Evolutionary conservation across 2,329 filamentous ascomycete species (phyloP).

Genomic region (Aspergillus pseudoterreus): DNA sequence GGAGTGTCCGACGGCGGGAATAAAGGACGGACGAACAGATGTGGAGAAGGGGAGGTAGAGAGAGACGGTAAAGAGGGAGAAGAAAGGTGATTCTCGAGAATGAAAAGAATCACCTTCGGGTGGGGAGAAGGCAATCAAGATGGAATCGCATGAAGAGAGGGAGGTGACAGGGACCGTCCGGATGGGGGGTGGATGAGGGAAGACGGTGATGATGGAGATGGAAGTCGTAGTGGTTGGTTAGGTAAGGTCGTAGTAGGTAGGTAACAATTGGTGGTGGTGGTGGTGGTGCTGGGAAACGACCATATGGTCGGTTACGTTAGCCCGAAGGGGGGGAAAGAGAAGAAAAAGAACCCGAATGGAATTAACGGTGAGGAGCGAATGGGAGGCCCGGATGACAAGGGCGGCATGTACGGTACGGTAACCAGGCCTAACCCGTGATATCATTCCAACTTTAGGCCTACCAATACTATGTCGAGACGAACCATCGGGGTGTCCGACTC

Average conservation of each 20-base stretch:
- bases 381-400: not conserved
- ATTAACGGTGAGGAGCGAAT: not conserved
- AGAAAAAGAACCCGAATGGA: not conserved
- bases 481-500: not conserved
- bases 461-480: no score
- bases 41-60: conserved; percentile 8
- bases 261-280: not conserved
- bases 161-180: not conserved
- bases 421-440: not conserved
- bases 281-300: not conserved
- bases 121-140: not conserved
- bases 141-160: not conserved
- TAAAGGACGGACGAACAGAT: conserved; percentile 2
- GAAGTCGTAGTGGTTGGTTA: no score
- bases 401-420: not conserved
- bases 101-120: conserved; percentile 10
- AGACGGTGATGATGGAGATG: no score
- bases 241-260: not conserved
- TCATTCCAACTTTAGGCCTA: not conserved
- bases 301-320: conserved; percentile 7
- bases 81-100: not conserved
- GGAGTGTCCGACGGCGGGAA: not conserved
- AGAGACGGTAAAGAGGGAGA: conserved; percentile 6
- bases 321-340: not conserved
- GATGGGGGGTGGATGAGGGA: not conserved